Conservation (phyloP, 805 yeast genomes). For the Wickerhamiella parazyma region DNA sequence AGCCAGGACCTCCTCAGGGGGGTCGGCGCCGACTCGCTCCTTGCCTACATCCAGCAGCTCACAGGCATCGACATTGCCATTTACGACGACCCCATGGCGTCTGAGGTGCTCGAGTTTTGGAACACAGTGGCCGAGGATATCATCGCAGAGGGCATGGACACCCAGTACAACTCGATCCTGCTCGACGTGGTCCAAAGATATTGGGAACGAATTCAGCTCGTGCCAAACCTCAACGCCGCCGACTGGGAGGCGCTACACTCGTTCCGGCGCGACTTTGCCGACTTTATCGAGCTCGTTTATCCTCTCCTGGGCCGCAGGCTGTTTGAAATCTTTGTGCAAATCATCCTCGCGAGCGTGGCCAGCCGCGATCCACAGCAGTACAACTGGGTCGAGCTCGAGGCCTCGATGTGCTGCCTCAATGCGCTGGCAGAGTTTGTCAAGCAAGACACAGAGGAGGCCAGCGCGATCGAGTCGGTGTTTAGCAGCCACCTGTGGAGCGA, state of each 20-base stretch:
- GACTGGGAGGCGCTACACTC: slow-evolving; percentile 45
- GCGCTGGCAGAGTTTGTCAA: slow-evolving; percentile 42
- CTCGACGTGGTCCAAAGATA: slow-evolving; percentile 44
- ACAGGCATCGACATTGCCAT: slow-evolving; percentile 14
- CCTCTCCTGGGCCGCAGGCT: slow-evolving; percentile 46
- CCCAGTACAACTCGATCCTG: slow-evolving; percentile 23
- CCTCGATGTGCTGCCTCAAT: slow-evolving; percentile 45
- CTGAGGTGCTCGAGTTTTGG: slow-evolving; percentile 26
- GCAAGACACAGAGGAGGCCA: slow-evolving; percentile 24
- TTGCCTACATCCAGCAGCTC: slow-evolving; percentile 14
- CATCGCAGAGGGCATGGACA: slow-evolving; percentile 20
- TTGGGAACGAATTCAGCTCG: slow-evolving; percentile 49
- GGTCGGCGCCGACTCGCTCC: slow-evolving; percentile 7
- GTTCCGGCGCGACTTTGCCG: slow-evolving; percentile 64
- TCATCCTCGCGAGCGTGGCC: not conserved
- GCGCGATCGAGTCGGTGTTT: slow-evolving; percentile 20
- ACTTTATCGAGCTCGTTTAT: slow-evolving; percentile 59
- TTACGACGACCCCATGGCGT: slow-evolving; percentile 22
- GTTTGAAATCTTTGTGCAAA: slow-evolving; percentile 30
- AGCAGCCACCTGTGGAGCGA: slow-evolving; percentile 21
- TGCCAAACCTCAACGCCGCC: slow-evolving; percentile 11
- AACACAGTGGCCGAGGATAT: slow-evolving; percentile 23
- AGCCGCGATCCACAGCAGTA: not conserved
- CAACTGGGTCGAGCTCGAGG: slow-evolving; percentile 38
- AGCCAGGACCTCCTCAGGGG: slow-evolving; percentile 11